Evolutionary conservation across 768 basidiomycete species (phyloP).

Genomic region (Leucosporidium yakuticum): DNA sequence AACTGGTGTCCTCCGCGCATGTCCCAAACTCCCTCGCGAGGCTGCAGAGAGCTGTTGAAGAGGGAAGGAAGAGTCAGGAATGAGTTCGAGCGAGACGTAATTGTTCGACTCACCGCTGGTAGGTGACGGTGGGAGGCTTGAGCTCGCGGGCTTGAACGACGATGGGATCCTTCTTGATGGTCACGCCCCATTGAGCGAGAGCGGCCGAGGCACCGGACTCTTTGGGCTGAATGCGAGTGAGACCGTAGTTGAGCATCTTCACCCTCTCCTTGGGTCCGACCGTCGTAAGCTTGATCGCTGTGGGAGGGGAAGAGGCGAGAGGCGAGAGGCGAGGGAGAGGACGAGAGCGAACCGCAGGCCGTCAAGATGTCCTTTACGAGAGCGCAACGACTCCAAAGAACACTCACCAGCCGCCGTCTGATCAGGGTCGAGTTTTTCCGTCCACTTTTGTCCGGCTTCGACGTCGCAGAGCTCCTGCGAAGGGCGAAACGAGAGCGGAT

Average conservation of each 20-base stretch:
- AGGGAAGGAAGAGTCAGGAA: too few relatives aligned
- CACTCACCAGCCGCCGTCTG: conserved; percentile 6
- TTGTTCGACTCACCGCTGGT: not conserved
- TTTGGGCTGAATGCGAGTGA: conserved; percentile 5
- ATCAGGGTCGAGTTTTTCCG: conserved; percentile 14
- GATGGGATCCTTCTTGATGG: not conserved
- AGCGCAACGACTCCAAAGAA: too few relatives aligned
- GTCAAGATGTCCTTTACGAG: too few relatives aligned
- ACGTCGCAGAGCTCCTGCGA: conserved; percentile 11
- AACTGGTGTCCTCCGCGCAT: not conserved
- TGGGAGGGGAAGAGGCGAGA: not conserved
- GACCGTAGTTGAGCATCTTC: not conserved
- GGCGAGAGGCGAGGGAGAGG: not conserved
- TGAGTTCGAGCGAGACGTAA: not conserved
- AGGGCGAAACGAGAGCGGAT: not conserved
- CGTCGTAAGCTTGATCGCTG: conserved; percentile 10
- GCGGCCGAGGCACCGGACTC: too few relatives aligned
- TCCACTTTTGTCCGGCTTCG: conserved; percentile 8
- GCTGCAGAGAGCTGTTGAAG: not conserved
- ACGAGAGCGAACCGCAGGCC: too few relatives aligned
- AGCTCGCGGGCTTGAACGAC: conserved; percentile 3
- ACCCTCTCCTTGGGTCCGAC: conserved; percentile 1
- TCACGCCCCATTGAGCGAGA: conserved; percentile 1
- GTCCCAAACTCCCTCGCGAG: conserved; percentile 4
- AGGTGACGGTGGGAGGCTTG: not conserved